Base-by-base conservation (phyloP, 2,329 filamentous ascomycete genomes). In the Aspergillus japonicus region DNA sequence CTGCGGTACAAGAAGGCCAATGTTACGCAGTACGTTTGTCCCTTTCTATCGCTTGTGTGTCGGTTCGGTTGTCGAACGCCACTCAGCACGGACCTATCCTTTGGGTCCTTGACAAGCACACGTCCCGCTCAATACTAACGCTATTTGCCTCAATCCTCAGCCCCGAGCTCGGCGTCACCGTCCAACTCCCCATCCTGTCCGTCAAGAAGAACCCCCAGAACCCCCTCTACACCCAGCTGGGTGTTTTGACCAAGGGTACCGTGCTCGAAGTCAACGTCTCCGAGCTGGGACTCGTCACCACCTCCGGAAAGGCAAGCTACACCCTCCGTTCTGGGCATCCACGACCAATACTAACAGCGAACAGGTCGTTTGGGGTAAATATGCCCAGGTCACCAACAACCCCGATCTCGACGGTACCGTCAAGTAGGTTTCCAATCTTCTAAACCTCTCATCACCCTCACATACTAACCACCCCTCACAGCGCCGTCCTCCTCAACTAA, bases 201-300 rank as follows among this genome's bases (percentile, higher is more conserved):
- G 89, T 91, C 60, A 90, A 92, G 83, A 92, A 92, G 83, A 94
- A 93, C 78, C 91, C 91, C 2, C 90, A 92, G 78, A 92, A 92
- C 73, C 91, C 91, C 0, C 83, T 96, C 73, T 96, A 96, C 78
- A 97, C 94, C 0, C 92, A 96, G 72, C 81, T 98, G 5, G 94
- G 94, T 62, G 93, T 96, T 3, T 76, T 97, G 71, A 94, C 90
- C 51, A 92, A 92, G 78, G 91, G 91, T 64, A 94, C 87, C 31
- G 86, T 89, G 62, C 87, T 94, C 71, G 94, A 98, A 78, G 92
- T 98, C 70, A 96, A 99, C 73, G 92, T 97, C 31, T 90, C 86
- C 58, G 95, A 99, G 75, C 78, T 98, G 64, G 95, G 95, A 64
- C 81, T 98, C 62, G 92, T 96, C 16, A 98, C 95, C 2, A 89